Percentiles rank a stretch among this genome's conserved stretches.
phyloP scores from a whole-genome alignment of 2,329 filamentous ascomycete species.

The Epichloe scottii region DNA sequence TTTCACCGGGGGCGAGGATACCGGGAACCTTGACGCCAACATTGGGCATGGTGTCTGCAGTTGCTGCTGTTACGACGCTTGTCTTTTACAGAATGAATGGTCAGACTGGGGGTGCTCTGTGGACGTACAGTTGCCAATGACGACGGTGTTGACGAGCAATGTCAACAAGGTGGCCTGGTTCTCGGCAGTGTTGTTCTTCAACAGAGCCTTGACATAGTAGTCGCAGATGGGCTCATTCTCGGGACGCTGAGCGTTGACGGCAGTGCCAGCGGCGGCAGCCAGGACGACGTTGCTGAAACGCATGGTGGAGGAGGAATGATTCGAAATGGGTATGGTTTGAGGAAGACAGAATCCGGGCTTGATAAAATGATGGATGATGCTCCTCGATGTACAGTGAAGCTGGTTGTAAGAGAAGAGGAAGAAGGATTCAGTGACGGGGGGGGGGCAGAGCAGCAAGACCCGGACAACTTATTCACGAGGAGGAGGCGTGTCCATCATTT shows the following conservation, averaged over 20 bases:
- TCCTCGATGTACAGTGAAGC: neutral
- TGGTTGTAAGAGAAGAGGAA: neutral
- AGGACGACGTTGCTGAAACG: conserved; percentile 12
- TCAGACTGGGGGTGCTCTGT: neutral
- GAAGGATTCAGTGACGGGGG: neutral
- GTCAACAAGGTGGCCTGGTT: conserved; percentile 45
- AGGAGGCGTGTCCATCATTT: neutral
- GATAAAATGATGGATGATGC: neutral
- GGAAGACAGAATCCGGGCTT: neutral
- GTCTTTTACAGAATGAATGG: no score
- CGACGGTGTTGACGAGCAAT: conserved; percentile 48
- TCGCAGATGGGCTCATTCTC: conserved; percentile 43
- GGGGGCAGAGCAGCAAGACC: neutral
- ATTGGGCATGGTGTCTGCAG: conserved; percentile 37
- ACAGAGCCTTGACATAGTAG: conserved; percentile 48
- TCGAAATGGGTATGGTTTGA: neutral
- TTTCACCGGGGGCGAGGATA: conserved; percentile 38
- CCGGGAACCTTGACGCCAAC: conserved; percentile 40
- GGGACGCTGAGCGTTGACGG: conserved; percentile 31
- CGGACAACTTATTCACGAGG: neutral
- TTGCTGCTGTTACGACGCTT: no score
- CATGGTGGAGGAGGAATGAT: conserved; percentile 10
- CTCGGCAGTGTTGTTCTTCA: conserved; percentile 44
- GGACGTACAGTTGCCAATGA: conserved; percentile 45
- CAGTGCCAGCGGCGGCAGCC: conserved; percentile 10